Evolutionary conservation across 305 asterid genomes (phyloP), one percentile per base, ranked within the genome.

Genomic region (Andrographis paniculata): DNA sequence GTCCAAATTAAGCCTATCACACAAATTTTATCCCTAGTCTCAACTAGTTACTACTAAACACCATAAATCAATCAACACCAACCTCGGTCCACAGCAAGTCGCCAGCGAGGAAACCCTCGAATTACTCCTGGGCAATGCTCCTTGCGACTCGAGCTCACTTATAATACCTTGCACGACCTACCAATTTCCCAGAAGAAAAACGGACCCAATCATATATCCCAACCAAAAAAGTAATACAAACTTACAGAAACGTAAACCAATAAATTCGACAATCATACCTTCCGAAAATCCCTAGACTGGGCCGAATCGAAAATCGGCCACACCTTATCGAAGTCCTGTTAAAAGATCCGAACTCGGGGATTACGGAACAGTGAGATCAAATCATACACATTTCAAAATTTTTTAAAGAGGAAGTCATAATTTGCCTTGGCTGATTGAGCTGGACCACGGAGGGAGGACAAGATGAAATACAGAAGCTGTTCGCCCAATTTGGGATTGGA

Each of bases 271-370:
- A 52, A 49, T 31, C 18, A 64, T 58, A 87, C 99, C 99, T 91
- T 91, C 36, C 99, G 78, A 59, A 91, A 91, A 75, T 91, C 99
- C 65, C 99, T 91, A 61, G 99, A 91, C 74, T 91, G 96, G 24
- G 94, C 96, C 20, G 96, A 80, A 75, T 91, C 99, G 53, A 91
- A 91, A 71, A 91, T 91, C 15, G 99, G 96, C 99, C 99, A 91
- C 65, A 91, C 96, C 70, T 83, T 87, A 66, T 91, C 99, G 39
- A 91, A 91, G 47, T 91, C 99, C 99, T 91, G 85, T 42, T 30
- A 51, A 45, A 59, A 60, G 62, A 62, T 67, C 61, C 60, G 41
- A 48, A 54, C 50, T 21, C 64, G 56, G 44, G 53, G 24, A 52
- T n/a, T 9, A 58, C 51, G 4, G 15, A 39, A n/a, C 49, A 45